Base-by-base conservation (phyloP, 2,329 filamentous ascomycete genomes). In the Monosporascus sp. region DNA sequence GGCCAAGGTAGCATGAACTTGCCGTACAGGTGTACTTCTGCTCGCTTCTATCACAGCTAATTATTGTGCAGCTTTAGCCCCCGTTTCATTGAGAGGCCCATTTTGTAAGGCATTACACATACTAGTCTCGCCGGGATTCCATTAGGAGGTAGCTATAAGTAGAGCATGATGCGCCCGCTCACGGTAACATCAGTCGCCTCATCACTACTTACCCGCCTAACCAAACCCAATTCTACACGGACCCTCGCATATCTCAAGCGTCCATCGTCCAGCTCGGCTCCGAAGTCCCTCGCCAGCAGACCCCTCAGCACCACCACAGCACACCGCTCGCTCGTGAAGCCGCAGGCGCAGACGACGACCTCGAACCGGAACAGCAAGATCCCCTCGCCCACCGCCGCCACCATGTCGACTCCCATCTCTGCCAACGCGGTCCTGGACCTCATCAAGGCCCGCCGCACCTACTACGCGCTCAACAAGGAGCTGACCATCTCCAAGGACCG, bases 391-490 rank as follows among this genome's bases (percentile, higher is more conserved):
- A 62, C 65, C 50, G 57, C 70, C 56, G 55, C 62, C 70, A 74
- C 67, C 64, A 79, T 77, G 74, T 68, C 75, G 56, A 58, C 65
- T 56, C 49, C 73, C 63, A 70, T 69, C 56, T 70, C 70, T 59
- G 69, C 79, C 65, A 71, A 76, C 57, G 53, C 76, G 57, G 77
- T 90, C 74, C 71, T 90, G 69, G 76, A 85, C 57, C 79, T 83
- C 67, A 70, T 88, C 77, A 81, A 83, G 75, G 70, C 74, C 70
- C 87, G 89, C 68, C 87, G 88, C 72, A 80, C 82, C 67, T 73
- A 80, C 77, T 90, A 92, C 76, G 71, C 76, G 50, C 81, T 90
- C 54, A 80, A 76, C 76, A 86, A 87, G 73, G 73, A 81, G 57
- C 77, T 86, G 25, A 66, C 83, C 66, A 75, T 87, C 69, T 69